These are phyloP conservation scores for Trichocladium antarcticum DNA, from an alignment of 495 filamentous ascomycete species.

Conservation along the genomic window DNA sequence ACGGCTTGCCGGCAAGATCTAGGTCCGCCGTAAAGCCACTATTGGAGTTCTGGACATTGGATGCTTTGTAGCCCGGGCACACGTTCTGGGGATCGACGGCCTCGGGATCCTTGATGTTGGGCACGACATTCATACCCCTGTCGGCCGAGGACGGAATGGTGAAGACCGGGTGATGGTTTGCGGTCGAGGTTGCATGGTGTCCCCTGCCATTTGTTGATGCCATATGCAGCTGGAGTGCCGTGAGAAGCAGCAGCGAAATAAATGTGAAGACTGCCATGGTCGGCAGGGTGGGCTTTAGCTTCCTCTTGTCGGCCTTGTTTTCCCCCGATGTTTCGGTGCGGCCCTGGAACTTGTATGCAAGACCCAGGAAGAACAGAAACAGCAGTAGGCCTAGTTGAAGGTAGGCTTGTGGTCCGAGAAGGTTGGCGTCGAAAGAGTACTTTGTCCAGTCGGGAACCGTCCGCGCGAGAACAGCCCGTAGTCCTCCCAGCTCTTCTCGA, in stretches of 20 bases:
- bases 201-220: not conserved
- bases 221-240: slow-evolving; percentile 1
- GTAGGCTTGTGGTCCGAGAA: not conserved
- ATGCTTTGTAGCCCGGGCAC: slow-evolving; percentile 66
- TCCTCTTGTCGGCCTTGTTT: not conserved
- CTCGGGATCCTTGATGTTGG: slow-evolving; percentile 61
- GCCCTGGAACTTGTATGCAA: not conserved
- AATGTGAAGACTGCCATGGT: slow-evolving; percentile 17
- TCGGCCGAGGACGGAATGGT: slow-evolving; percentile 46
- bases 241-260: slow-evolving; percentile 10
- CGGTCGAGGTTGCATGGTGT: not conserved
- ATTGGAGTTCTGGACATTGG: slow-evolving; percentile 43
- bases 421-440: not conserved
- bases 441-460: not conserved
- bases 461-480: not conserved
- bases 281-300: not conserved
- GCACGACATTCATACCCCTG: slow-evolving; percentile 47
- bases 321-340: not conserved
- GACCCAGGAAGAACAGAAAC: not conserved
- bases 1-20: slow-evolving; percentile 52
- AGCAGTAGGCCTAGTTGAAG: not conserved
- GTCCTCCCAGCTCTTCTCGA: not conserved
- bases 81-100: slow-evolving; percentile 60
- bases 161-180: slow-evolving; percentile 11
- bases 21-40: slow-evolving; percentile 51